Evolutionary conservation across 257 asterid species (phyloP).

Genomic region (Solanum virginianum): DNA sequence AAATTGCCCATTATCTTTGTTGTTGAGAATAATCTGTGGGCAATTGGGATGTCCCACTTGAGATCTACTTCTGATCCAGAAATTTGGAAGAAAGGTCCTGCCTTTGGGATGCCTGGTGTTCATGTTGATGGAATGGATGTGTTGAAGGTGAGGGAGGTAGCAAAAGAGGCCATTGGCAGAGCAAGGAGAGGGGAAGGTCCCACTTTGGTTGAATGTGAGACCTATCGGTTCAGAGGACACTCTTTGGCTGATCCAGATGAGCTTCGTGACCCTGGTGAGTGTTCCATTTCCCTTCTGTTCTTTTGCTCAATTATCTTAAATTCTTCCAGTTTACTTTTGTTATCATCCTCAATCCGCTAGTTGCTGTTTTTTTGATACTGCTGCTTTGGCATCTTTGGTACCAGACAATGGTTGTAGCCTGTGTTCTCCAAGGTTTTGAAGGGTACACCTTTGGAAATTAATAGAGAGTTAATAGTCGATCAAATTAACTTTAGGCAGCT

Average conservation of each 20-base stretch:
- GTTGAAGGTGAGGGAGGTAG: constrained; percentile 95
- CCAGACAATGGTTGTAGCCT: not conserved
- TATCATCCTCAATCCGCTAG: not conserved
- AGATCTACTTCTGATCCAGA: constrained; percentile 93
- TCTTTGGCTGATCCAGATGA: constrained; percentile 99
- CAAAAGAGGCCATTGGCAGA: constrained; percentile 74
- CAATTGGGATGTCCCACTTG: constrained; percentile 97
- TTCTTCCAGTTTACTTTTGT: not conserved
- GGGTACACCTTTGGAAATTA: not conserved
- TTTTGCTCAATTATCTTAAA: not conserved
- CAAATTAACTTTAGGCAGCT: not conserved
- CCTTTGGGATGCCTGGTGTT: constrained; percentile 96
- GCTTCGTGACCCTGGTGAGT: constrained; percentile 95
- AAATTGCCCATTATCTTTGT: constrained; percentile 90
- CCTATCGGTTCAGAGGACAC: constrained; percentile 93
- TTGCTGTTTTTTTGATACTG: not conserved
- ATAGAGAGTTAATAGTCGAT: not conserved
- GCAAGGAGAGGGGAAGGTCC: constrained; percentile 98
- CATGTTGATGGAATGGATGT: constrained; percentile 99
- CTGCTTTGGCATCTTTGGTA: not conserved
- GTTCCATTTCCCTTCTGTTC: not conserved
- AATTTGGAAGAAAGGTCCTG: constrained; percentile 98
- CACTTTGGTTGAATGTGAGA: constrained; percentile 90
- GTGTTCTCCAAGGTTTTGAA: not conserved
- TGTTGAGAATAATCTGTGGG: constrained; percentile 98